Base-by-base conservation (phyloP, 2,329 filamentous ascomycete genomes). In the Fusarium sp. region DNA sequence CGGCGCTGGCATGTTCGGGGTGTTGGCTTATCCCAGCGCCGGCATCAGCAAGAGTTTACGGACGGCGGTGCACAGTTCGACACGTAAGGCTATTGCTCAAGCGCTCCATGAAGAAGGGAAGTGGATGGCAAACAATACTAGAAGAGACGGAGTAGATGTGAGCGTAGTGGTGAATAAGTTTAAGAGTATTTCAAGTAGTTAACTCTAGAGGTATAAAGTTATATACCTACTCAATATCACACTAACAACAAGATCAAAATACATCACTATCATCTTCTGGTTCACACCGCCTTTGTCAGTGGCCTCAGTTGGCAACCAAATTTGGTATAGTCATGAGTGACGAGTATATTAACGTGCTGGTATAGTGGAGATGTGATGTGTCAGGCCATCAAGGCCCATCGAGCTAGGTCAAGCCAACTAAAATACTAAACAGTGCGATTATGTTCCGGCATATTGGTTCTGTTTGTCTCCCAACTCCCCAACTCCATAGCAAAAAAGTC, bases 31-130 rank as follows among this genome's bases (percentile, higher is more conserved):
- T 57, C 60, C 66, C 2, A 52, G 56, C 23, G 45, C 32, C 3
- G 69, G 69, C 1, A 69, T 71, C 16, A 35, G 48, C 13, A 66
- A 71, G 62, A 71, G 66, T 27, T 8, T 69, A 2, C 57, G 48
- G 13, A 61, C 54, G 14, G 65, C 60, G 10, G 35, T 68, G 14
- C 41, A 71, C 6, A 34, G 35, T 9, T 54, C 65, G 37, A 71
- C 65, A 4, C 45, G 60, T 3, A 65, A 62, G 4, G 35, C 6
- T 2, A 65, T 71, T 30, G 16, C 59, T 1, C 32, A 65, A 10
- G 59, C 54, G 18, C 37, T 61, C 2, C 68, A 27, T n/a, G 34
- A 23, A 2, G 65, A 71, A 13, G 65, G 68, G 7, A 18, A 8
- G 7, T 68, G 68, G 68, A 27, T 68, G 65, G 13, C 35, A 13